Evolutionary conservation across 306 rosid genomes (phyloP).

Genomic region (Trichosanthes cucumerina): DNA sequence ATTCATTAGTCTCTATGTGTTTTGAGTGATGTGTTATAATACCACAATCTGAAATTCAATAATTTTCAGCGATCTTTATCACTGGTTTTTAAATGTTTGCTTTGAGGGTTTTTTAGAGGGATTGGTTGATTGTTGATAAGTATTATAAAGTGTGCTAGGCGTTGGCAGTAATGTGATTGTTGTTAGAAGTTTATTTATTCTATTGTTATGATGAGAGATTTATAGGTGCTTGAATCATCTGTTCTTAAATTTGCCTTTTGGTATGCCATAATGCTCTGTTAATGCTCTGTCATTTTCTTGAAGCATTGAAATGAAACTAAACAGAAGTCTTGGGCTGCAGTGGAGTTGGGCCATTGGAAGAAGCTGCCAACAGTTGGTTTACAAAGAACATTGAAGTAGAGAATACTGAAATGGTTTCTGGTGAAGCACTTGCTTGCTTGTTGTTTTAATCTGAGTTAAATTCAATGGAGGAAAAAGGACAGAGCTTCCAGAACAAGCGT

Average conservation of each 20-base stretch:
- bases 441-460: not conserved
- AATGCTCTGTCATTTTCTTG: not conserved
- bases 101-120: not conserved
- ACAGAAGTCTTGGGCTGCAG: not conserved
- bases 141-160: constrained; percentile 6
- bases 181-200: not conserved
- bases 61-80: not conserved
- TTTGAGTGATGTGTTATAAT: constrained; percentile 9
- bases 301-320: not conserved
- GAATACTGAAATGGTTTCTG: not conserved
- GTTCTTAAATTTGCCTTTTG: not conserved
- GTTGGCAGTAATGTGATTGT: not conserved
- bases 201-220: not conserved
- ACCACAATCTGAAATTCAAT: constrained; percentile 1
- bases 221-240: not conserved
- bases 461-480: not conserved
- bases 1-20: not conserved
- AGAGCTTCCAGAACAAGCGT: not conserved
- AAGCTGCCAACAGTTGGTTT: not conserved
- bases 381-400: not conserved
- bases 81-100: not conserved
- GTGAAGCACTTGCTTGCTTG: not conserved
- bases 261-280: not conserved
- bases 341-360: not conserved
- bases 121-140: not conserved